Percentiles rank a stretch among this genome's conserved stretches.
These are phyloP conservation scores for Zygosaccharomyces gambellarensis DNA, from an alignment of 805 yeast species.

Conservation along the genomic window DNA sequence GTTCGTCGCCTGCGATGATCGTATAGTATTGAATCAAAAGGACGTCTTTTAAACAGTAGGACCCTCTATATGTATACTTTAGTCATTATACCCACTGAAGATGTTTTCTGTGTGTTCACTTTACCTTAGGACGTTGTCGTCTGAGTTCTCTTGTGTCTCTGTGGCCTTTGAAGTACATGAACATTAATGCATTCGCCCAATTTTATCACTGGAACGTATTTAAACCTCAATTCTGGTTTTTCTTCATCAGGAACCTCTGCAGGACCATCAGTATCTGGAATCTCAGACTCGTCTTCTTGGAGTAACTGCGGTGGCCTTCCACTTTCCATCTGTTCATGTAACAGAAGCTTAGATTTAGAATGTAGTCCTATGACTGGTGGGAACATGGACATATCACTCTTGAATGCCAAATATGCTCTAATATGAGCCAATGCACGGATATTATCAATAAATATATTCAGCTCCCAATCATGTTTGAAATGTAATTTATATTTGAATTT, in stretches of 20 bases:
- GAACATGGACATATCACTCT: constrained; percentile 4
- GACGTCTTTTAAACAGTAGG: neutral
- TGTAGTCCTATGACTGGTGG: constrained; percentile 3
- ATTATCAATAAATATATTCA: constrained; percentile 29
- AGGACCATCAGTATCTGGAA: neutral
- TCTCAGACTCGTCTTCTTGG: constrained; percentile 9
- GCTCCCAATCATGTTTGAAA: constrained; percentile 30
- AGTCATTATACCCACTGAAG: neutral
- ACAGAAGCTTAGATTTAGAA: constrained; percentile 9
- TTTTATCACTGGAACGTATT: constrained; percentile 22
- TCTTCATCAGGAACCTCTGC: constrained; percentile 11
- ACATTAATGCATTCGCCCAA: constrained; percentile 29
- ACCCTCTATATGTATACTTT: neutral
- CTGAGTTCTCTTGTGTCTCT: constrained; percentile 17
- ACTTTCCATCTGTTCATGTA: constrained; percentile 4
- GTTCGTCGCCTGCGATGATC: constrained; percentile 3
- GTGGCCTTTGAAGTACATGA: constrained; percentile 32
- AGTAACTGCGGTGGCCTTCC: constrained; percentile 5
- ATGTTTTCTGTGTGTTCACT: neutral
- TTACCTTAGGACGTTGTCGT: neutral
- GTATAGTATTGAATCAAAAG: neutral
- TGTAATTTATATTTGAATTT: constrained; percentile 26
- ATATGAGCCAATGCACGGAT: constrained; percentile 23
- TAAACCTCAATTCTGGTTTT: constrained; percentile 25
- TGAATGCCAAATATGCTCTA: constrained; percentile 23